Base-by-base conservation (phyloP, 2,329 filamentous ascomycete species). In the Cytospora piceae region DNA sequence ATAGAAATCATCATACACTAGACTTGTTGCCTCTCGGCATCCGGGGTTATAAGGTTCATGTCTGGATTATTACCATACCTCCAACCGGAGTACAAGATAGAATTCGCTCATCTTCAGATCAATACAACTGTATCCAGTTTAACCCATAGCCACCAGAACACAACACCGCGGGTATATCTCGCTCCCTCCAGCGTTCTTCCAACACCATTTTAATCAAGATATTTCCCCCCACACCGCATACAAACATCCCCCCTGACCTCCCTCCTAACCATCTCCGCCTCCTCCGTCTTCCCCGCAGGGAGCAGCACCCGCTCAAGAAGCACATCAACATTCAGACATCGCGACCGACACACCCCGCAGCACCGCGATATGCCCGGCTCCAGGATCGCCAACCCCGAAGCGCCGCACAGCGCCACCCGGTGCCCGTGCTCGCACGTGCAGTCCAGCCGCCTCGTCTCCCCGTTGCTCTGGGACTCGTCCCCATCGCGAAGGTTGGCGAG, bases 311-410 rank as follows among this genome's bases (percentile, higher is more conserved):
- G 72, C 27, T 69, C 73, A 2, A 72, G 69, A 27, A 87, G 73
- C 68, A 81, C 78, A 5, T 78, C 75, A 0, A 78, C 72, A 55
- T 80, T 78, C 24, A 87, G 76, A 9, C 82, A 85, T 29, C 85
- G 79, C 31, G 79, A 73, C 20, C 80, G 81, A 69, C 85, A 88
- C 2, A 87, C 82, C 24, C 81, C 82, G 61, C 85, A 88, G 3
- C 81, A 80, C 39, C 81, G 77, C 0, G 85, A 86, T 56, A 83
- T 78, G 3, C 82, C 83, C 0, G 85, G 85, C 1, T 78, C 80
- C 65, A 84, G 76, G 68, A 88, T 84, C 15, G 85, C 81, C 9
- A 87, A 73, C 1, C 83, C 82, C 0, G 82, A 85, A 0, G 82
- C 80, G 0, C 82, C 81, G 66, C 85, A 87, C 53, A 49, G 56